Conservation (phyloP, 139 green algal species). For the Yamagishiella unicocca region DNA sequence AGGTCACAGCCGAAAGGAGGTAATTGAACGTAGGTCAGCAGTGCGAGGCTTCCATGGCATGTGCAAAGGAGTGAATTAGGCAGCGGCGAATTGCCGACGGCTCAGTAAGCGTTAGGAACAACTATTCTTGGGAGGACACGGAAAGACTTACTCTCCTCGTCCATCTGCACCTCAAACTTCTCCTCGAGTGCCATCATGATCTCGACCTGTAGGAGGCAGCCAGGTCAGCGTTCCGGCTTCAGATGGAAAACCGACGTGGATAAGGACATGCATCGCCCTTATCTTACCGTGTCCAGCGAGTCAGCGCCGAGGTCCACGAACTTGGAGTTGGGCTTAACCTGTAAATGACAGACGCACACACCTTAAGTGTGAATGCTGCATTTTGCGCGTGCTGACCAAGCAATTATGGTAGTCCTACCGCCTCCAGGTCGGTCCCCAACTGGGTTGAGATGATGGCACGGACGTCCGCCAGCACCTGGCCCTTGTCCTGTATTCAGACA, state of each 20-base stretch:
- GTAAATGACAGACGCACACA: not conserved
- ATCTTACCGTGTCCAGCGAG: conserved; percentile 96
- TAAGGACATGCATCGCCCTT: not conserved
- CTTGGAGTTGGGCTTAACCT: conserved; percentile 90
- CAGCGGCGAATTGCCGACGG: too few relatives aligned
- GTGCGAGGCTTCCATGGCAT: not conserved
- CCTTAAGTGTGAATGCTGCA: too few relatives aligned
- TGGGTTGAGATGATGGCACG: conserved; percentile 94
- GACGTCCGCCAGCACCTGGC: conserved; percentile 88
- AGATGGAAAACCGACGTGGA: not conserved
- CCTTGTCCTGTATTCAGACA: conserved; percentile 75
- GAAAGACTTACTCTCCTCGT: conserved; percentile 89
- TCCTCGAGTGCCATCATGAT: conserved; percentile 99
- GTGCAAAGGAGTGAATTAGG: not conserved
- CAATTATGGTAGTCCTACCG: conserved; percentile 56
- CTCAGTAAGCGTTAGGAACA: too few relatives aligned
- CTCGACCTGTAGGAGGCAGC: conserved; percentile 92
- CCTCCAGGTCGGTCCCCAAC: conserved; percentile 91
- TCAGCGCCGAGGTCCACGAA: conserved; percentile 98
- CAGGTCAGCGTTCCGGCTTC: too few relatives aligned
- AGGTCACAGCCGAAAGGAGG: not conserved
- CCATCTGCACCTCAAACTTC: conserved; percentile 96
- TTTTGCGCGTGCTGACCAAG: not conserved
- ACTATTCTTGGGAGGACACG: not conserved
- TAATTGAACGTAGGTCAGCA: not conserved